Evolutionary conservation across 192 early-diverging fungal species (phyloP).

Genomic region (Kappamyces sp.): DNA sequence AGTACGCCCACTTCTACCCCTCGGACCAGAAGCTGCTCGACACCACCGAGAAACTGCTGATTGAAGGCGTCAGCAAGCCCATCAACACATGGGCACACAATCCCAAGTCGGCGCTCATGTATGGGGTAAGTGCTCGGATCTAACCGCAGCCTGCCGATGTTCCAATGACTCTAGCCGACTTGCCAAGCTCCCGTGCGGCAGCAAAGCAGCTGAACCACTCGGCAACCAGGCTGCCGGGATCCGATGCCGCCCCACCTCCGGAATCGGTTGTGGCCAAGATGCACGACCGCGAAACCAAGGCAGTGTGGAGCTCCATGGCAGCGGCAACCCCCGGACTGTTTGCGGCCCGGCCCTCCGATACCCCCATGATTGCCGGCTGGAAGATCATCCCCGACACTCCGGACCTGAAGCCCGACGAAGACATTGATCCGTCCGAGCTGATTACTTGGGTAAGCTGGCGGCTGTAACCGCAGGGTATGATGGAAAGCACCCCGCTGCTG

Average conservation of each 20-base stretch:
- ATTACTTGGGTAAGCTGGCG: conserved; percentile 62
- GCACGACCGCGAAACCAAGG: conserved; percentile 27
- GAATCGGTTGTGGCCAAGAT: conserved; percentile 17
- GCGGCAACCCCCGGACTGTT: conserved; percentile 51
- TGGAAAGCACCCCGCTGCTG: conserved; percentile 73
- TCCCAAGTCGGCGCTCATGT: conserved; percentile 71
- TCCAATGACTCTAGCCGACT: conserved; percentile 32
- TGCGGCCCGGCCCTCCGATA: neutral
- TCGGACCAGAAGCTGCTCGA: conserved; percentile 44
- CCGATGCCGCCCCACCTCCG: conserved; percentile 30
- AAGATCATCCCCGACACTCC: conserved; percentile 67
- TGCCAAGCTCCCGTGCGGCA: conserved; percentile 36
- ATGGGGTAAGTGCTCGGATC: conserved; percentile 21
- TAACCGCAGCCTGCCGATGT: conserved; percentile 45
- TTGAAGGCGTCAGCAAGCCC: conserved; percentile 15
- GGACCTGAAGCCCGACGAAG: conserved; percentile 47
- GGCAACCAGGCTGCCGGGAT: conserved; percentile 42
- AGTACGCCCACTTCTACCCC: conserved; percentile 64
- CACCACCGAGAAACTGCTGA: conserved; percentile 16
- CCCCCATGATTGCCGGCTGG: conserved; percentile 35
- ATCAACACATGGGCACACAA: conserved; percentile 59
- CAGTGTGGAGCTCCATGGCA: conserved; percentile 43
- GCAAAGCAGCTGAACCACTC: conserved; percentile 59
- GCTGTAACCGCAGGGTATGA: conserved; percentile 39
- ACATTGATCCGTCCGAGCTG: conserved; percentile 59